These are phyloP conservation scores for Peronospora belbahrii DNA, from an alignment of 352 stramenopile genomes.

Conservation along the genomic window DNA sequence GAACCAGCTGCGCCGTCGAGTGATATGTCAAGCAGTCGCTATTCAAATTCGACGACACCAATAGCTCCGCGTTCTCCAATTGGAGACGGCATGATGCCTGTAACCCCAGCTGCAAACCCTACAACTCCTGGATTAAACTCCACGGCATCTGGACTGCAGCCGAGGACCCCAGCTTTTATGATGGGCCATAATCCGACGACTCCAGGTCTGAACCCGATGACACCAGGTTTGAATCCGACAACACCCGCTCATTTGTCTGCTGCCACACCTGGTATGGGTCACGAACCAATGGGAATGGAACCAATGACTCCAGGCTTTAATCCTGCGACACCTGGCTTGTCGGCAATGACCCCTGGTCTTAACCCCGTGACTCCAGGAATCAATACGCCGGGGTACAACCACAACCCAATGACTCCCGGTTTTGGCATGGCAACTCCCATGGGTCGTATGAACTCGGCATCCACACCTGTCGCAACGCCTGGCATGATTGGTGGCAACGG, in stretches of 20 bases:
- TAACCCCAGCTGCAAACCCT: conserved; percentile 62
- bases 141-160: conserved; percentile 72
- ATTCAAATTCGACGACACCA: conserved; percentile 38
- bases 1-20: conserved; percentile 67
- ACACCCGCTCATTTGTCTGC: conserved; percentile 65
- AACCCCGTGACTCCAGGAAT: conserved; percentile 77
- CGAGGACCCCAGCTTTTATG: conserved; percentile 70
- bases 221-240: conserved; percentile 64
- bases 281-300: conserved; percentile 69
- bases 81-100: conserved; percentile 52
- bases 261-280: conserved; percentile 60
- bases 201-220: conserved; percentile 73
- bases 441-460: conserved; percentile 58
- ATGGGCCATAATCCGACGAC: conserved; percentile 73
- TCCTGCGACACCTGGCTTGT: conserved; percentile 72
- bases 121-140: conserved; percentile 75
- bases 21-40: conserved; percentile 48
- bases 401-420: conserved; percentile 86
- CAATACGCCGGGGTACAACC: conserved; percentile 74
- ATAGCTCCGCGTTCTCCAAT: conserved; percentile 61
- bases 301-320: conserved; percentile 86
- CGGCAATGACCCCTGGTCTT: conserved; percentile 70
- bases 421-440: conserved; percentile 74
- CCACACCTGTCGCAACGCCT: conserved; percentile 59
- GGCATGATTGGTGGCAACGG: conserved; percentile 58